These are phyloP conservation scores for Colletotrichum phormii DNA, from an alignment of 2,329 filamentous ascomycete species.

Conservation along the genomic window DNA sequence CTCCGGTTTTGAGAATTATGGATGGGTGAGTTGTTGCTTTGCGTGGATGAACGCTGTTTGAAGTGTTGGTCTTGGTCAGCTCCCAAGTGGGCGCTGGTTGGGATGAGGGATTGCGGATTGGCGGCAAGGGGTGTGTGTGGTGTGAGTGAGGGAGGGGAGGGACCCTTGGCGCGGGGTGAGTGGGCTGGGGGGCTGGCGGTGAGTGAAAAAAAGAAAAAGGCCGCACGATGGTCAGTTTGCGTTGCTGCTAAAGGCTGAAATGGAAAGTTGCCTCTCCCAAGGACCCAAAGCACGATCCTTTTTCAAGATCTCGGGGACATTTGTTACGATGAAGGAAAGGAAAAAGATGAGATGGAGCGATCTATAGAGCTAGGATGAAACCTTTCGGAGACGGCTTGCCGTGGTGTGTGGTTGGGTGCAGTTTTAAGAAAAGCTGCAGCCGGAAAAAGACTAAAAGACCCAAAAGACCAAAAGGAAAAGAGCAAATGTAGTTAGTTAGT, in stretches of 20 bases:
- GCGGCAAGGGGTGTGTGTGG: constrained; percentile 3
- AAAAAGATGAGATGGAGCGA: background rate
- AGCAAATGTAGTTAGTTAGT: no score
- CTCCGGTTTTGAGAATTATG: background rate
- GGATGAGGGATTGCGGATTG: constrained; percentile 8
- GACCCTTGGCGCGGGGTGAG: constrained; percentile 23
- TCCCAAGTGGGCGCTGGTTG: constrained; percentile 2
- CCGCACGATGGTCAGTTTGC: constrained; percentile 6
- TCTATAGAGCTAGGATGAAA: background rate
- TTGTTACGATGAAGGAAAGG: background rate
- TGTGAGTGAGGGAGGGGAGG: no score
- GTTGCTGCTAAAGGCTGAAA: background rate
- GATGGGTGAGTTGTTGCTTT: background rate
- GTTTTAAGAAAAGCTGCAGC: background rate
- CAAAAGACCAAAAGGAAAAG: background rate
- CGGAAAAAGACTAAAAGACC: background rate
- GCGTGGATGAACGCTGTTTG: background rate
- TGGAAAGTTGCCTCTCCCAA: no score
- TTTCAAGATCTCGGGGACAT: background rate
- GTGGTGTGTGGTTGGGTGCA: background rate
- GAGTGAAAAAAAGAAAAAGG: constrained; percentile 24
- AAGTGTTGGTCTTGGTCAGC: constrained; percentile 1
- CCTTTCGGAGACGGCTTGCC: background rate
- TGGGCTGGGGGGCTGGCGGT: constrained; percentile 15
- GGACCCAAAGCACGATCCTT: background rate